These are phyloP conservation scores for Mortierella sp. DNA, from an alignment of 371 early-diverging fungal genomes.

Conservation along the genomic window DNA sequence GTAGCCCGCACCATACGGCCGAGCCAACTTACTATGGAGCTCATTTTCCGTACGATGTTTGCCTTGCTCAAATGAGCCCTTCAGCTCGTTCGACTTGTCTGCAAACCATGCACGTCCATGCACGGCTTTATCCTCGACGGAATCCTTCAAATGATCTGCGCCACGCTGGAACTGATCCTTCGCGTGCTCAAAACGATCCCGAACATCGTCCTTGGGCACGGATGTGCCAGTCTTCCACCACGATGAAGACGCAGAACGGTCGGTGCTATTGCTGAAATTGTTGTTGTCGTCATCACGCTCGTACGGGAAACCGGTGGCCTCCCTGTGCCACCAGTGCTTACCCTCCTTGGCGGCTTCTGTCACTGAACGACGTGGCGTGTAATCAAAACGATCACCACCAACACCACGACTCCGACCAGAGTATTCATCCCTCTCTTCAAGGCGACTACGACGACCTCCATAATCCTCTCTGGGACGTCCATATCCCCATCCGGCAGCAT, in stretches of 20 bases:
- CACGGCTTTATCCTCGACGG: conserved; percentile 22
- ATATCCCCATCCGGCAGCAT: conserved; percentile 7
- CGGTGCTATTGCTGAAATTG: too few relatives aligned
- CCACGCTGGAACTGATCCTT: conserved; percentile 17
- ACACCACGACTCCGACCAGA: conserved; percentile 15
- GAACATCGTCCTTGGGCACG: conserved; percentile 4
- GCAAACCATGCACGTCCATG: conserved; percentile 18
- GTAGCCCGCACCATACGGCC: conserved; percentile 1
- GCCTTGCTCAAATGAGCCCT: conserved; percentile 24
- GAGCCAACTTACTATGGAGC: conserved; percentile 15
- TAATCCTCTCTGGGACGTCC: conserved; percentile 15
- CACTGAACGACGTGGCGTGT: conserved; percentile 42
- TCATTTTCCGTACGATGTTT: conserved; percentile 9
- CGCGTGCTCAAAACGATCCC: conserved; percentile 12
- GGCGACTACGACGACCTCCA: conserved; percentile 21
- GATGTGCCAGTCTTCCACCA: conserved; percentile 43
- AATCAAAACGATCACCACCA: not conserved
- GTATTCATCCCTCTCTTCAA: conserved; percentile 16
- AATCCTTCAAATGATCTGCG: conserved; percentile 12
- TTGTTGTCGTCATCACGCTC: conserved; percentile 32
- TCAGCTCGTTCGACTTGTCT: conserved; percentile 16
- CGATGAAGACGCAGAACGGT: conserved; percentile 1
- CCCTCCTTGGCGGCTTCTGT: conserved; percentile 41
- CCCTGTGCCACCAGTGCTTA: conserved; percentile 37
- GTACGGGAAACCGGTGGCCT: conserved; percentile 25